Base-by-base conservation (phyloP, 2,329 filamentous ascomycete genomes). In the Hypoxylon sp. region DNA sequence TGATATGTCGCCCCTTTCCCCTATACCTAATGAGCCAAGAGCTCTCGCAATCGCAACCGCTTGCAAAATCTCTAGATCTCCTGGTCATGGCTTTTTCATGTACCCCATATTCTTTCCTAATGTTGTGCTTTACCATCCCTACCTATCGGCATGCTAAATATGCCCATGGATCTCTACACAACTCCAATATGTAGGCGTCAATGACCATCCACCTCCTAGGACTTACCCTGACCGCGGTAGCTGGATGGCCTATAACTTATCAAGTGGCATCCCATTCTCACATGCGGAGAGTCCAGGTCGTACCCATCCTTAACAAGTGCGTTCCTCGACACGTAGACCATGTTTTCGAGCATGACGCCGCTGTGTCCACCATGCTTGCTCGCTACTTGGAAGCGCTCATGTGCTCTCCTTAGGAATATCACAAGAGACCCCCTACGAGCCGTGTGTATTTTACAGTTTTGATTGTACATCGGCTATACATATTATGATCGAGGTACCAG, bases 401-500 rank as follows among this genome's bases (percentile, higher is more conserved):
- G 8, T 41, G 37, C n/a, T 41, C 2, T 19, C 6, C 10, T 41
- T 19, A 19, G 11, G 3, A n/a, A 19, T 41, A 19, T 19, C 4
- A n/a, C n/a, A 6, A 41, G 34, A 41, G 17, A 41, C 6, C 17
- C 19, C n/a, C 6, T 41, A 41, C 10, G 32, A 52, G 19, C 51
- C 7, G 30, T 51, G 19, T 32, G 19, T 47, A 39, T 58, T 64
- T 62, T 50, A 62, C 58, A 47, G 44, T 54, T 17, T 64, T 61
- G 28, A 51, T 51, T 58, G 52, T 43, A 43, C 52, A 61, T 46
- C 22, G 39, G 24, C 15, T 51, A 39, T 61, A 61, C 44, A 34
- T 39, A 34, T 28, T 30, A 17, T 55, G 30, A 15, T 8, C 8
- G 37, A 46, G 24, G 10, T 5, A 44, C 28, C 30, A 22, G 48